Percentiles rank a stretch among this genome's conserved stretches.
Conservation (phyloP, 768 basidiomycete species). For the Podaxis sp. region DNA sequence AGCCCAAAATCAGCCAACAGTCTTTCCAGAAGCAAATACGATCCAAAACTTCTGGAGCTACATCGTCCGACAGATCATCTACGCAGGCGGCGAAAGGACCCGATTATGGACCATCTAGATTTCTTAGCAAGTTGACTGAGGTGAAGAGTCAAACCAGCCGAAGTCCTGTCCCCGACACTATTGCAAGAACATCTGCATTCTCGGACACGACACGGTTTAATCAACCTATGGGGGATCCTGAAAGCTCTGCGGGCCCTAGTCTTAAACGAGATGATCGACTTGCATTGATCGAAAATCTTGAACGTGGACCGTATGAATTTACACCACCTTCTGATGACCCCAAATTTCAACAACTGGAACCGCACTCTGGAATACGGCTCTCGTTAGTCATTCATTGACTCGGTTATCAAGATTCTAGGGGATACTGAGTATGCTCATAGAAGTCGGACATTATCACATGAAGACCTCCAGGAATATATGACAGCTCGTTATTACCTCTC, state of each 20-base stretch:
- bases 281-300: conserved; percentile 70
- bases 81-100: conserved; percentile 12
- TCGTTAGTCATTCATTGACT: conserved; percentile 46
- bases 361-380: conserved; percentile 85
- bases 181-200: conserved; percentile 27
- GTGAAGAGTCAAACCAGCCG: conserved; percentile 22
- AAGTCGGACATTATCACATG: conserved; percentile 68
- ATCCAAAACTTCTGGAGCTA: neutral
- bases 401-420: conserved; percentile 2
- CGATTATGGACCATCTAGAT: conserved; percentile 45
- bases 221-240: conserved; percentile 20
- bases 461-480: conserved; percentile 77
- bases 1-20: conserved; percentile 4
- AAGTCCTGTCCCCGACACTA: conserved; percentile 11
- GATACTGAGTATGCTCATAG: conserved; percentile 32
- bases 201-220: conserved; percentile 20
- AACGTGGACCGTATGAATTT: conserved; percentile 76
- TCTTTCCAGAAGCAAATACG: neutral
- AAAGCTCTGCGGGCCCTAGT: conserved; percentile 2
- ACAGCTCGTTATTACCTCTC: conserved; percentile 82
- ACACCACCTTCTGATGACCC: conserved; percentile 69
- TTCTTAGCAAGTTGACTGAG: conserved; percentile 47
- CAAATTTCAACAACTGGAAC: conserved; percentile 74
- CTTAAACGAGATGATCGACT: conserved; percentile 55
- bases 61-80: conserved; percentile 2